Evolutionary conservation across 352 stramenopile genomes (phyloP).

Genomic region (Phytophthora idaei): DNA sequence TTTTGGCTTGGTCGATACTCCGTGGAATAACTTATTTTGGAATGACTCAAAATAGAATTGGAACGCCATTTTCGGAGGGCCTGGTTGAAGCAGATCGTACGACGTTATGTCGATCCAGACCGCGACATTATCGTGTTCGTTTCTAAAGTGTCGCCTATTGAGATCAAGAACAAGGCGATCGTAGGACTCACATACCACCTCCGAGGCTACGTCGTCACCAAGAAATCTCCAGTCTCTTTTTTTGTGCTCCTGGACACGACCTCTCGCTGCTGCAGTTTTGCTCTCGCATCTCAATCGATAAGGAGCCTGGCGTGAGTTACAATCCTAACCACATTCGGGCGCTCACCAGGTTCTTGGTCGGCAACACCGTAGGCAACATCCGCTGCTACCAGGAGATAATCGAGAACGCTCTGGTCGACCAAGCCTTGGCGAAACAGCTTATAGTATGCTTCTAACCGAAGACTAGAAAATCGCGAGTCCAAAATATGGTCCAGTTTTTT

Average conservation of each 20-base stretch:
- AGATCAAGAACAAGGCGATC: conserved; percentile 29
- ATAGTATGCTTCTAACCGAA: not conserved
- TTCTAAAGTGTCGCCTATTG: conserved; percentile 10
- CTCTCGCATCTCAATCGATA: conserved; percentile 54
- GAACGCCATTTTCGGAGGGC: no score
- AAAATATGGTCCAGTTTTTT: not conserved
- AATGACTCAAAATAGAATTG: no score
- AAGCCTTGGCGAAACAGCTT: conserved; percentile 1
- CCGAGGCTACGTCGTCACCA: conserved; percentile 43
- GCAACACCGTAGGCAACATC: conserved; percentile 41
- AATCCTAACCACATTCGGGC: conserved; percentile 32
- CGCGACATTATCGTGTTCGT: conserved; percentile 23
- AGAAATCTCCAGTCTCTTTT: conserved; percentile 31
- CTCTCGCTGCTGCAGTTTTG: conserved; percentile 56
- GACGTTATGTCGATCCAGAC: conserved; percentile 24
- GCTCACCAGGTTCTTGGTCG: conserved; percentile 51
- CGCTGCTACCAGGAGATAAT: conserved; percentile 49
- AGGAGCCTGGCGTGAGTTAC: conserved; percentile 29
- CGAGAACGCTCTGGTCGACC: conserved; percentile 45
- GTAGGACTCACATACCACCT: conserved; percentile 26
- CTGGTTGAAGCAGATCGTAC: conserved; percentile 25
- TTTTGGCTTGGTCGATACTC: no score
- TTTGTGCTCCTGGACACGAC: conserved; percentile 24
- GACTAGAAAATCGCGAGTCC: no score
- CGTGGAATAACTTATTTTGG: no score